Percentiles rank a stretch among this genome's conserved stretches.
phyloP scores from a whole-genome alignment of 176 grass and related monocot genomes.

The Juncus inflexus region DNA sequence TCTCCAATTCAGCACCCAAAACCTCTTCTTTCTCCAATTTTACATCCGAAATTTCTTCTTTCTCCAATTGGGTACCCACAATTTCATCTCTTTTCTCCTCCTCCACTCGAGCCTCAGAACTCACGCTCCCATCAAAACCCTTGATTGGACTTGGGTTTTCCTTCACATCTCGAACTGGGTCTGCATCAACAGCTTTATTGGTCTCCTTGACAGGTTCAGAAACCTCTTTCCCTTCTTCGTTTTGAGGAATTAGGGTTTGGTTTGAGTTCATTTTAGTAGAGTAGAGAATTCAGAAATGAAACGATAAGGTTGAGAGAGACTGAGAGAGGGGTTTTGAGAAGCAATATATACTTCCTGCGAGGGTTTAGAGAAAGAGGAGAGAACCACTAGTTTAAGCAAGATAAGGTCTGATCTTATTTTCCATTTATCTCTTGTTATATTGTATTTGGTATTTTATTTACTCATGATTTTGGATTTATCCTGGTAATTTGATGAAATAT shows the following conservation, averaged over 20 bases:
- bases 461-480: no score
- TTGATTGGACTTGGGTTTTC: constrained; percentile 20
- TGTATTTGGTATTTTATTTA: not conserved
- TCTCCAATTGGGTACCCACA: constrained; percentile 6
- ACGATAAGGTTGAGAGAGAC: constrained; percentile 18
- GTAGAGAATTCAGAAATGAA: not conserved
- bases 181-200: not conserved
- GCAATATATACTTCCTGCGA: constrained; percentile 8
- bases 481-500: no score
- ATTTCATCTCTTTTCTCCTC: not conserved
- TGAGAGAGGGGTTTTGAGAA: constrained; percentile 18
- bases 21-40: not conserved
- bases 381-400: constrained; percentile 18
- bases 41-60: not conserved
- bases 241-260: constrained; percentile 26
- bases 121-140: not conserved
- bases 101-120: not conserved
- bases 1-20: not conserved
- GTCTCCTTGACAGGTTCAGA: constrained; percentile 13
- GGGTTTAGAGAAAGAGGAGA: constrained; percentile 24
- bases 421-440: not conserved
- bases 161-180: not conserved
- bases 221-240: constrained; percentile 14
- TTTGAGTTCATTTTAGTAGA: constrained; percentile 24
- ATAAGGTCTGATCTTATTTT: constrained; percentile 18